A percentile compares a stretch with the other conserved stretches of the same genome.
These are phyloP conservation scores for Botrytis pseudocinerea DNA, from an alignment of 2,329 filamentous ascomycete species.

Conservation along the genomic window DNA sequence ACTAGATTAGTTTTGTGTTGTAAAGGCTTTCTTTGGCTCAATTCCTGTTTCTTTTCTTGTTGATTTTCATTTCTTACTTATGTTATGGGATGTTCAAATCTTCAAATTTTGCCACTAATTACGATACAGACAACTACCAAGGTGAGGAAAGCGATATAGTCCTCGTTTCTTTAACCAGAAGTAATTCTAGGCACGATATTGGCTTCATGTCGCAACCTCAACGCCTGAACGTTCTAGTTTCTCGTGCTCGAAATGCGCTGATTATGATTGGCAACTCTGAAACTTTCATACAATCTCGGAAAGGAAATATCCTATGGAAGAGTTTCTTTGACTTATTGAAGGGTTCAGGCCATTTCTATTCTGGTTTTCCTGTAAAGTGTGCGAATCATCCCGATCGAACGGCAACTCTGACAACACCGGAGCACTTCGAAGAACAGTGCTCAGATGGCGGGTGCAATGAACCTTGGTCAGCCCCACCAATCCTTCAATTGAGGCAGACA, in stretches of 20 bases:
- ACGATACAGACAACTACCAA: conserved; percentile 68
- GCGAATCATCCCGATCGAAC: conserved; percentile 56
- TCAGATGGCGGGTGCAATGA: conserved; percentile 70
- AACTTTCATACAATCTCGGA: conserved; percentile 62
- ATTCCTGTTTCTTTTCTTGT: accelerated
- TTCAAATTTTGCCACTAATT: not conserved
- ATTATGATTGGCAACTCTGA: conserved; percentile 70
- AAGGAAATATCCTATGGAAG: conserved; percentile 58
- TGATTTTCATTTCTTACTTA: not conserved
- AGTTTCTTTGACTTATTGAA: conserved; percentile 59
- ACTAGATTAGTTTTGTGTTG: not conserved
- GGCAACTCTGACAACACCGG: conserved; percentile 48
- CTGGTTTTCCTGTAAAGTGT: conserved; percentile 62
- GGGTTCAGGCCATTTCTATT: conserved; percentile 52
- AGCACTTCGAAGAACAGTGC: conserved; percentile 61
- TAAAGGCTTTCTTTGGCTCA: not conserved
- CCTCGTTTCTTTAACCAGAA: conserved; percentile 65
- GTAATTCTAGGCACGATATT: conserved; percentile 63
- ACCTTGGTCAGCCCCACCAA: conserved; percentile 53
- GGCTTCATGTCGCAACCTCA: conserved; percentile 69
- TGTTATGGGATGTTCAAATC: not conserved
- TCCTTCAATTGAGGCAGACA: not conserved
- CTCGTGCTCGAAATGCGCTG: conserved; percentile 63
- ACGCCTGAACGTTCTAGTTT: conserved; percentile 69
- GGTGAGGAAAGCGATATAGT: conserved; percentile 76